phyloP scores from a whole-genome alignment of 768 basidiomycete genomes.

The Lanmaoa pseudosensibilis region DNA sequence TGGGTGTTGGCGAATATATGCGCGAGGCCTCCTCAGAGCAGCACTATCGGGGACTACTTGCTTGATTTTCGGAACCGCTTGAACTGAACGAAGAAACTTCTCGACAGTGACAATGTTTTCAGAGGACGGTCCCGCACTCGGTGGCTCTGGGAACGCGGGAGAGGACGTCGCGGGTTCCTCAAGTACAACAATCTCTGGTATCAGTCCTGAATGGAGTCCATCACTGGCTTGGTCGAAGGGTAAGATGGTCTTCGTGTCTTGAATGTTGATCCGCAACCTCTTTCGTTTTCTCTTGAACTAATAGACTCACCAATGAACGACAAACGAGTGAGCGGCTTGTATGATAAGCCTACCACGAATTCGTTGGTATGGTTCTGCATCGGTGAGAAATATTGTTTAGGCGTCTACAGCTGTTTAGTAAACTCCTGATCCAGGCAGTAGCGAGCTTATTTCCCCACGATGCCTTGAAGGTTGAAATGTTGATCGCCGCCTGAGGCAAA shows the following conservation, averaged over 20 bases:
- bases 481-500: neutral
- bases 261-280: slow-evolving; percentile 12
- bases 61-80: neutral
- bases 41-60: neutral
- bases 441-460: neutral
- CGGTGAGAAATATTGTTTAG: neutral
- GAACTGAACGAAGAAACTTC: slow-evolving; percentile 22
- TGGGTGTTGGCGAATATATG: slow-evolving; percentile 19
- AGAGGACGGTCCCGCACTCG: neutral
- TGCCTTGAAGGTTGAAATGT: no score
- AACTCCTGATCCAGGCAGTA: no score
- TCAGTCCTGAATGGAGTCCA: neutral
- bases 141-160: neutral
- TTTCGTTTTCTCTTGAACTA: slow-evolving; percentile 31
- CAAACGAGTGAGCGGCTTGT: neutral
- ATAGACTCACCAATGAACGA: neutral
- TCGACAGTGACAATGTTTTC: slow-evolving; percentile 27
- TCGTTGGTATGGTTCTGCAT: slow-evolving; percentile 16
- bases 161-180: slow-evolving; percentile 6
- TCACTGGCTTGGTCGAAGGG: neutral
- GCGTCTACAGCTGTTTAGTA: no score
- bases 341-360: slow-evolving; percentile 23
- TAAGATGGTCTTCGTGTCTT: neutral
- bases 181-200: slow-evolving; percentile 23
- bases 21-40: slow-evolving; percentile 3